Percentiles rank a stretch among this genome's conserved stretches.
These are phyloP conservation scores for Thalia dealbata DNA, from an alignment of 176 grass and related monocot species.

Conservation along the genomic window DNA sequence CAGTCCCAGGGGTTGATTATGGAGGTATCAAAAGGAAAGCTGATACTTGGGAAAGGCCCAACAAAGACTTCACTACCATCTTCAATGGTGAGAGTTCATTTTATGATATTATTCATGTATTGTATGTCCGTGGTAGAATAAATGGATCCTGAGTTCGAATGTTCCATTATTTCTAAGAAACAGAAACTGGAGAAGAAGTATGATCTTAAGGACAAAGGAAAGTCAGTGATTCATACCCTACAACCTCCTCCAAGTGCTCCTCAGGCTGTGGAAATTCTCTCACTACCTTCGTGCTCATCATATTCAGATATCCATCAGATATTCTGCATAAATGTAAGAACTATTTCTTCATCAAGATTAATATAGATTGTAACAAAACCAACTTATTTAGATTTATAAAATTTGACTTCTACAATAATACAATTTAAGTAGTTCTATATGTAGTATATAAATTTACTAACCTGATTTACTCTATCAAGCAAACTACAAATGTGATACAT, in stretches of 20 bases:
- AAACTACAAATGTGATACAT: too few species aligned
- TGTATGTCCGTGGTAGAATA: not conserved
- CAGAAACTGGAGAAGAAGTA: not conserved
- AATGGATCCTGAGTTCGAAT: not conserved
- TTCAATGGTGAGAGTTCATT: not conserved
- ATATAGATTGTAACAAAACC: too few species aligned
- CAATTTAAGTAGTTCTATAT: too few species aligned
- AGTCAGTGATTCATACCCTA: not conserved
- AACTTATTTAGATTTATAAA: too few species aligned
- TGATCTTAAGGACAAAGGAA: not conserved
- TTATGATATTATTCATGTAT: not conserved
- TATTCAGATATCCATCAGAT: slow-evolving; percentile 1
- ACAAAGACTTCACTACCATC: not conserved
- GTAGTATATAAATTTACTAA: too few species aligned
- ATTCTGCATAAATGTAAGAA: slow-evolving; percentile 6
- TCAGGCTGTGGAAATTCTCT: not conserved
- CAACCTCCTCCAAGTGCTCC: not conserved
- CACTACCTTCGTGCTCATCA: not conserved
- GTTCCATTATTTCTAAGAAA: not conserved
- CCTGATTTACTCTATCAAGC: too few species aligned
- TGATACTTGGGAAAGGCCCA: not conserved
- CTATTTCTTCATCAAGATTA: not conserved
- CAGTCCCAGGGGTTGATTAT: not conserved
- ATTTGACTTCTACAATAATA: too few species aligned
- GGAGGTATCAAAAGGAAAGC: not conserved